phyloP scores from a whole-genome alignment of 306 rosid species.

The Prosopis cineraria region DNA sequence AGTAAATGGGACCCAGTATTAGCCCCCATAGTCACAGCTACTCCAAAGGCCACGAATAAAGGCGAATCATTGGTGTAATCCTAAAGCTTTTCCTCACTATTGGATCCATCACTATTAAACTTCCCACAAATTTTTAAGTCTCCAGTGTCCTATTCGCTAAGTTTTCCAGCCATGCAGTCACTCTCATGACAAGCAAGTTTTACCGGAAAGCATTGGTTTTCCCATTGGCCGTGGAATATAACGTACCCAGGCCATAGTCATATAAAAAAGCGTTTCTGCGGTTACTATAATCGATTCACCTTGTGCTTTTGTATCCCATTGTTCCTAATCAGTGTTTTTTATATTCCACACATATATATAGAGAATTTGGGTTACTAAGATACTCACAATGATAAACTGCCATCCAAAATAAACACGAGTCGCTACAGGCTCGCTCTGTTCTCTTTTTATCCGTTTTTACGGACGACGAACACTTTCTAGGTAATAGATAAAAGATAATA shows the following conservation, averaged over 20 bases:
- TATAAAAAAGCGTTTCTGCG: not conserved
- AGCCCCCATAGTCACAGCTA: not conserved
- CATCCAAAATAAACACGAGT: not conserved
- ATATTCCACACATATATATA: not conserved
- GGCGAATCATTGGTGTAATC: not conserved
- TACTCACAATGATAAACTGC: not conserved
- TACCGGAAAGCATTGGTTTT: not conserved
- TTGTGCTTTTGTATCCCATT: not conserved
- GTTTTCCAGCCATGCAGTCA: slow-evolving; percentile 8
- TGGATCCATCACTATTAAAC: not conserved
- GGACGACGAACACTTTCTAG: not conserved
- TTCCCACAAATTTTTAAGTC: not conserved
- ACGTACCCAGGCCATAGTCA: not conserved
- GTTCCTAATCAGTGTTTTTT: not conserved
- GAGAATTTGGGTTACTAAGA: not conserved
- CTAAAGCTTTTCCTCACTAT: not conserved
- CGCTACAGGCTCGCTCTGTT: not conserved
- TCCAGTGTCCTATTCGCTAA: not conserved
- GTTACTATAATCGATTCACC: not conserved
- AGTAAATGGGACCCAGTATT: not conserved
- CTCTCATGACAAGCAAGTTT: slow-evolving; percentile 19
- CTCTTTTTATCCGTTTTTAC: not conserved
- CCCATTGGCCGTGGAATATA: not conserved
- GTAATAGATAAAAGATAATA: not conserved
- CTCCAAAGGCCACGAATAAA: not conserved